phyloP scores from a whole-genome alignment of 1,284 basidiomycete genomes.

The Cystobasidium sp. region DNA sequence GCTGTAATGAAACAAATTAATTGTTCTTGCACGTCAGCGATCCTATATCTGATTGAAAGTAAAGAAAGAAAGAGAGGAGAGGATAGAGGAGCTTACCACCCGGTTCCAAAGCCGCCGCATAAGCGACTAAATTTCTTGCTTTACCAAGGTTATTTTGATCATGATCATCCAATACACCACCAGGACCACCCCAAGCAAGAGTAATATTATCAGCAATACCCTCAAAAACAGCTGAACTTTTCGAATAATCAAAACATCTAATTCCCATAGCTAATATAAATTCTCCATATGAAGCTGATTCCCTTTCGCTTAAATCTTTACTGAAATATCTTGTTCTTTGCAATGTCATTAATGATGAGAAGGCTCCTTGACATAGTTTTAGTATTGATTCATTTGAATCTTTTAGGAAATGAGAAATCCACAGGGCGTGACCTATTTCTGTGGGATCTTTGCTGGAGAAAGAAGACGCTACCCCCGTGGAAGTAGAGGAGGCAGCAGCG shows the following conservation, averaged over 20 bases:
- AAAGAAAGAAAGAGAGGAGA: not conserved
- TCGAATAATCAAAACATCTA: constrained; percentile 50
- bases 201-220: constrained; percentile 18
- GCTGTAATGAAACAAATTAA: not conserved
- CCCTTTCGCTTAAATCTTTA: constrained; percentile 12
- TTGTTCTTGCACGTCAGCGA: not conserved
- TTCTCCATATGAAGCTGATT: constrained; percentile 53
- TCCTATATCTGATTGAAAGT: not conserved
- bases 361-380: constrained; percentile 24
- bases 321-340: constrained; percentile 12
- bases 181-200: constrained; percentile 1
- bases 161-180: not conserved
- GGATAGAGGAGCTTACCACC: constrained; percentile 16
- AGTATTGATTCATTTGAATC: constrained; percentile 53
- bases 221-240: constrained; percentile 22
- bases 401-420: constrained; percentile 54
- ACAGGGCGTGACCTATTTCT: constrained; percentile 55
- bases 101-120: constrained; percentile 34
- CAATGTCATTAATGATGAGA: constrained; percentile 9
- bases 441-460: constrained; percentile 53
- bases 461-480: constrained; percentile 38
- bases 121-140: constrained; percentile 18
- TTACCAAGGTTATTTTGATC: constrained; percentile 4
- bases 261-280: constrained; percentile 54
- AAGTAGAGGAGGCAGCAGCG: not conserved